Evolutionary conservation across 768 basidiomycete species (phyloP).

Genomic region (Clathrus columnatus): DNA sequence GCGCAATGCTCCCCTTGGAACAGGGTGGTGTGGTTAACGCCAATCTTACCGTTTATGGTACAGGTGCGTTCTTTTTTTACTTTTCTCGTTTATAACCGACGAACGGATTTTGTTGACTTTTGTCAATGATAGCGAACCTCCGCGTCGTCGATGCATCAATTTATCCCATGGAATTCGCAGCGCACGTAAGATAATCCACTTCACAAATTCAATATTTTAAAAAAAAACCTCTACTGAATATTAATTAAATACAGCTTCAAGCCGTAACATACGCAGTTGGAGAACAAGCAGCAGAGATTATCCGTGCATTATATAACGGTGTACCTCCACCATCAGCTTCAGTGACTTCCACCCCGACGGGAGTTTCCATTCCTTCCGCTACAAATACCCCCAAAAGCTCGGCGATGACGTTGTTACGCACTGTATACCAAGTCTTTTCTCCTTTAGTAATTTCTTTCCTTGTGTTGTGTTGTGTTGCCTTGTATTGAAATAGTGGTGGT

Average conservation of each 20-base stretch:
- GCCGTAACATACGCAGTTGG: slow-evolving; percentile 35
- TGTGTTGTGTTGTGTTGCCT: no score
- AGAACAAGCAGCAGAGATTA: slow-evolving; percentile 38
- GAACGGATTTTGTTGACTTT: slow-evolving; percentile 1
- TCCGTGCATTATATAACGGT: slow-evolving; percentile 32
- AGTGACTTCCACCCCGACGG: slow-evolving; percentile 9
- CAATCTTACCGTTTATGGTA: slow-evolving; percentile 47
- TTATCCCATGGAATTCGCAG: slow-evolving; percentile 45
- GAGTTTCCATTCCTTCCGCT: neutral
- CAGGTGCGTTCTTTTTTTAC: slow-evolving; percentile 19
- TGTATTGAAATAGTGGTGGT: no score
- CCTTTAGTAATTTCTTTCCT: no score
- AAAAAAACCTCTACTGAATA: slow-evolving; percentile 12
- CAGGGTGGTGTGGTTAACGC: slow-evolving; percentile 52
- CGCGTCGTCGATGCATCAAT: slow-evolving; percentile 52
- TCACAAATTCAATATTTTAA: neutral
- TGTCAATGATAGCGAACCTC: slow-evolving; percentile 34
- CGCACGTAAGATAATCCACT: slow-evolving; percentile 27
- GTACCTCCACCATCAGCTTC: slow-evolving; percentile 12
- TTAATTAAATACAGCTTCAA: slow-evolving; percentile 16
- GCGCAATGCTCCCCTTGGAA: slow-evolving; percentile 46
- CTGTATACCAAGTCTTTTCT: no score
- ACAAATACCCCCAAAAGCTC: neutral
- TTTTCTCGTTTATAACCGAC: neutral
- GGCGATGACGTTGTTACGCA: neutral